Conservation (phyloP, 306 rosid species). For the Cicer yamashitae region DNA sequence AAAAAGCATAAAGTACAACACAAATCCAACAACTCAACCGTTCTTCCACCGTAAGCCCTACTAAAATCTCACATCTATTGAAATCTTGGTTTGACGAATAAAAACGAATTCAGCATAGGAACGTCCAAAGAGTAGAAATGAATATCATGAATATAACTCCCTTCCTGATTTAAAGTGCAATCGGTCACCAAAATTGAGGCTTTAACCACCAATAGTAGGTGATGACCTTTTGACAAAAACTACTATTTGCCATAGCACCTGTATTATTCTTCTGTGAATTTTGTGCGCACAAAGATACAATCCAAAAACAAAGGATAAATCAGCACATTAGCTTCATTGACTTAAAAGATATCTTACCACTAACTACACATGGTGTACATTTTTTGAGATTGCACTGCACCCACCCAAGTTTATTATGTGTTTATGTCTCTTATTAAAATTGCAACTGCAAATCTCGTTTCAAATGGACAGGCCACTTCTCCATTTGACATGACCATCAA, state of each 20-base stretch:
- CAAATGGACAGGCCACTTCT: conserved; percentile 6
- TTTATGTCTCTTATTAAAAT: background rate
- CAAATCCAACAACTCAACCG: conserved; percentile 35
- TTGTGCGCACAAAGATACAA: conserved; percentile 20
- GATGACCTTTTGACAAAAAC: conserved; percentile 15
- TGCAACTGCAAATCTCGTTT: conserved; percentile 18
- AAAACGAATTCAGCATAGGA: conserved; percentile 34
- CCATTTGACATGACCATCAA: background rate
- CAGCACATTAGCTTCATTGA: conserved; percentile 1
- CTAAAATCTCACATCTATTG: background rate
- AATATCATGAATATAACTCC: conserved; percentile 15
- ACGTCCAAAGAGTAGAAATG: background rate
- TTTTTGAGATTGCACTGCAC: background rate
- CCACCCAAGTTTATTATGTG: conserved; percentile 11
- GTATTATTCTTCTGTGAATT: background rate
- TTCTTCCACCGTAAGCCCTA: conserved; percentile 14
- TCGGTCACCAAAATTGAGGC: conserved; percentile 12
- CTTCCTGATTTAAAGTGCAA: background rate
- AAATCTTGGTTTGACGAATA: conserved; percentile 2
- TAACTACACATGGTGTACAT: conserved; percentile 16
- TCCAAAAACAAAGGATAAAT: conserved; percentile 23
- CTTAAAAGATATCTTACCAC: conserved; percentile 28
- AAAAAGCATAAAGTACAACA: conserved; percentile 25
- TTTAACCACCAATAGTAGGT: conserved; percentile 21
- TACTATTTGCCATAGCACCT: background rate